Conservation (phyloP, 1,284 basidiomycete genomes). For the Chalciporus sp. region DNA sequence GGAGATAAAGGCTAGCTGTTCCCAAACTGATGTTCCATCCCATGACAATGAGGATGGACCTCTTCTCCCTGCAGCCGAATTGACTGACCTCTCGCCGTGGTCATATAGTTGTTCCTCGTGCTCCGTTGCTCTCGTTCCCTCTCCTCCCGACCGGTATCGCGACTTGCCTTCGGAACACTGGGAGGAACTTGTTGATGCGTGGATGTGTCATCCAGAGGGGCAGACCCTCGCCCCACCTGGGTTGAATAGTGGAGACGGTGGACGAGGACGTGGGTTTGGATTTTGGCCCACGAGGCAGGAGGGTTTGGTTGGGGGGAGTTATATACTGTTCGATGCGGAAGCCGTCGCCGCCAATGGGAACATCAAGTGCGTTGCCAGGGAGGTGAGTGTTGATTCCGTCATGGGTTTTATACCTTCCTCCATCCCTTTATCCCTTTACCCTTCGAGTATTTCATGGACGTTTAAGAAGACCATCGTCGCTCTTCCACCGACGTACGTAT, state of each 20-base stretch:
- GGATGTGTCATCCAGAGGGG: slow-evolving; percentile 93
- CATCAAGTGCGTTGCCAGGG: slow-evolving; percentile 49
- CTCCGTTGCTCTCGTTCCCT: slow-evolving; percentile 69
- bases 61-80: slow-evolving; percentile 71
- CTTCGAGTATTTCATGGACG: slow-evolving; percentile 50
- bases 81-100: slow-evolving; percentile 53
- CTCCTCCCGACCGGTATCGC: slow-evolving; percentile 57
- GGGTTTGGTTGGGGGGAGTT: slow-evolving; percentile 84
- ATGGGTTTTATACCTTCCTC: slow-evolving; percentile 14
- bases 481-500: slow-evolving; percentile 57
- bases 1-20: slow-evolving; percentile 65
- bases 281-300: slow-evolving; percentile 79
- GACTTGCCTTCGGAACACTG: slow-evolving; percentile 95
- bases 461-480: slow-evolving; percentile 90
- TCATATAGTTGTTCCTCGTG: slow-evolving; percentile 75
- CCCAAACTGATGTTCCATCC: slow-evolving; percentile 23
- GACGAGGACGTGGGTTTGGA: slow-evolving; percentile 38
- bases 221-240: slow-evolving; percentile 73
- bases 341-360: slow-evolving; percentile 58
- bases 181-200: slow-evolving; percentile 95
- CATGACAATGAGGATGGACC: slow-evolving; percentile 24
- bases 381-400: slow-evolving; percentile 52
- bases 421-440: slow-evolving; percentile 10
- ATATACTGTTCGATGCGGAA: slow-evolving; percentile 73
- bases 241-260: slow-evolving; percentile 36